Base-by-base conservation (phyloP, 2,329 filamentous ascomycete genomes). In the Paecilomyces dactylethromorphus region DNA sequence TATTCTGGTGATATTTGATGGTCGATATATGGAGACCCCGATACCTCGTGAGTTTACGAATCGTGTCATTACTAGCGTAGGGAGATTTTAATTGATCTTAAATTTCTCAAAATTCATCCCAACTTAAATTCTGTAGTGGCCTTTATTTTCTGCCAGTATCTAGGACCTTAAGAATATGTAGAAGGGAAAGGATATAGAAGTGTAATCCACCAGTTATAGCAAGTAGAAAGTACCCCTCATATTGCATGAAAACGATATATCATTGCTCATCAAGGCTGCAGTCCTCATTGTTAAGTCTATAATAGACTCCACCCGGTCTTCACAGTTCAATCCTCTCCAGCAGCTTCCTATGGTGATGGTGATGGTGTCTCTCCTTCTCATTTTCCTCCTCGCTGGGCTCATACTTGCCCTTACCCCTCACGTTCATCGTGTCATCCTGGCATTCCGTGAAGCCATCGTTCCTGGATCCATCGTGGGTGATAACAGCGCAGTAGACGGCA, bases 401-500 rank as follows among this genome's bases (percentile, higher is more conserved):
- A 45, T 45, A 53, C 21, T 29, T 53, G 22, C 51, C 51, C 51
- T 53, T 53, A 18, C 51, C 51, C 51, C 51, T n/a, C 51, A 53
- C 10, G 12, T 53, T 53, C 51, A 53, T 26, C 24, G 51, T 53
- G 51, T 67, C 65, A 60, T 68, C 65, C 56, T 57, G 59, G 55
- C 69, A 72, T 58, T 69, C 67, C 15, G 65, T 65, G 31, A 72
- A 71, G 10, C 66, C 67, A 60, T 71, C 67, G 49, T 65, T 66
- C 18, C 29, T 63, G 26, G 64, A 64, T 15, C 67, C 69, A 56
- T 69, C 63, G 59, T 72, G 69, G 15, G 68, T 71, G 26, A 72
- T 65, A 6, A 68, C 62, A 1, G 67, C 69, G 56, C 69, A 70
- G 59, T 68, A 72, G 7, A 69, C 59, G 0, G 68, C 69, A 49